Evolutionary conservation across 108 stramenopile species (phyloP).

Genomic region (Cyclotella kingstonii): DNA sequence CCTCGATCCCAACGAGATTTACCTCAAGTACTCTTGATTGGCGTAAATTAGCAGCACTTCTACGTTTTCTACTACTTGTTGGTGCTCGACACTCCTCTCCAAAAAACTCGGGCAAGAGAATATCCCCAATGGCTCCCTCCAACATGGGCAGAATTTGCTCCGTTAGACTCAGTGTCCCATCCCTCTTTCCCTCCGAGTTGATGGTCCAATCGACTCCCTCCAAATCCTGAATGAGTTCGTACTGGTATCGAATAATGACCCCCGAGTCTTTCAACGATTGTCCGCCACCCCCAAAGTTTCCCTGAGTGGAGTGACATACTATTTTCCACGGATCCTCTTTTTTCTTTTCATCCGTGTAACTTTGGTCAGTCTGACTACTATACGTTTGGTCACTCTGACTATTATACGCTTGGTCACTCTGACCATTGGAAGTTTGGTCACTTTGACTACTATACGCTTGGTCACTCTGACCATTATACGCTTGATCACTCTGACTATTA

Average conservation of each 20-base stretch:
- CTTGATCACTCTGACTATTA: too few relatives aligned
- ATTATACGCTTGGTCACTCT: too few relatives aligned
- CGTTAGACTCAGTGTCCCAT: not conserved
- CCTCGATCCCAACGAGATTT: constrained; percentile 25
- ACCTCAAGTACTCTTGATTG: not conserved
- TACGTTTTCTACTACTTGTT: not conserved
- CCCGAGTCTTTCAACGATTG: constrained; percentile 17
- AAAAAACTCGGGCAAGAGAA: constrained; percentile 28
- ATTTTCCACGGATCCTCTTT: not conserved
- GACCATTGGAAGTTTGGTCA: too few relatives aligned
- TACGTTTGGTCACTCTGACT: too few relatives aligned
- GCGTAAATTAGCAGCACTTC: too few relatives aligned
- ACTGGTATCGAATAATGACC: constrained; percentile 17
- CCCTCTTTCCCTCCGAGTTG: constrained; percentile 1
- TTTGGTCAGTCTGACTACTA: too few relatives aligned
- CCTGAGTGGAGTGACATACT: not conserved
- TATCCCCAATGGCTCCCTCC: constrained; percentile 7
- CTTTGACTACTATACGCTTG: too few relatives aligned
- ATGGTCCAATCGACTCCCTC: constrained; percentile 13
- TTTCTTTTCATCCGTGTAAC: too few relatives aligned
- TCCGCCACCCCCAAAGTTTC: not conserved
- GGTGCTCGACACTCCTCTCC: constrained; percentile 10
- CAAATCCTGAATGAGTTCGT: constrained; percentile 29
- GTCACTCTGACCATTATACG: too few relatives aligned
- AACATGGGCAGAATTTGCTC: constrained; percentile 15